Percentiles rank a stretch among this genome's conserved stretches.
Evolutionary conservation across 2,329 filamentous ascomycete genomes (phyloP).

Genomic region (Diplocarpon mali): DNA sequence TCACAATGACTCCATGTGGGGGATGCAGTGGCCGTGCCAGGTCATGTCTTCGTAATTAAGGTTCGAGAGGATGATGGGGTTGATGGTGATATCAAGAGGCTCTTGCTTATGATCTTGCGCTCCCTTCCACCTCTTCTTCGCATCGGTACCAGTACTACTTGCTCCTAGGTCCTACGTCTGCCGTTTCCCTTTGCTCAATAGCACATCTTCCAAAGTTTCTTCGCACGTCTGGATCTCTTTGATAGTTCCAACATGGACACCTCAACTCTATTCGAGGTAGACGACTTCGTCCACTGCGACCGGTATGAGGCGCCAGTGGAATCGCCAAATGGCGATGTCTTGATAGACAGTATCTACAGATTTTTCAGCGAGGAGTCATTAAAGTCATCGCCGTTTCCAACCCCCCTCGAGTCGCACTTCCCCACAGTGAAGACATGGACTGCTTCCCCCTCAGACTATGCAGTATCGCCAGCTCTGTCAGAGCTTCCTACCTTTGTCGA

Average conservation of each 20-base stretch:
- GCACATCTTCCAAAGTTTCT: not conserved
- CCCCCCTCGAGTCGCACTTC: not conserved
- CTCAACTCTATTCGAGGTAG: not conserved
- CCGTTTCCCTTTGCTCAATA: too few relatives aligned
- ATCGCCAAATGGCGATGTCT: constrained; percentile 1
- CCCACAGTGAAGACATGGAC: constrained; percentile 2
- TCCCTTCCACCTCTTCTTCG: too few relatives aligned
- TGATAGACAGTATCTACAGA: constrained; percentile 9
- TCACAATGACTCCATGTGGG: too few relatives aligned
- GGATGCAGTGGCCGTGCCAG: too few relatives aligned
- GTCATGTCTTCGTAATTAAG: too few relatives aligned
- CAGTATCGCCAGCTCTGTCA: not conserved
- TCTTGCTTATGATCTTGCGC: too few relatives aligned
- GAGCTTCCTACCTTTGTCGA: not conserved
- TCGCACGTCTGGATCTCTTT: not conserved
- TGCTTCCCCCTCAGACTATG: constrained; percentile 1
- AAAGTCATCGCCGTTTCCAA: constrained; percentile 1
- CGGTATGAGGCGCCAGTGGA: constrained; percentile 1
- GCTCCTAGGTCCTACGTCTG: too few relatives aligned
- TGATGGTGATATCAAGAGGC: too few relatives aligned
- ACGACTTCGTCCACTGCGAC: not conserved
- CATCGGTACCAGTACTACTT: too few relatives aligned
- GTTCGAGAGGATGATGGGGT: too few relatives aligned
- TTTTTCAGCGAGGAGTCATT: constrained; percentile 3
- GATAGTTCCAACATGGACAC: not conserved